Percentiles rank a stretch among this genome's conserved stretches.
Evolutionary conservation across 1,139 yeast species (phyloP).

Genomic region (Taphrina betulina): DNA sequence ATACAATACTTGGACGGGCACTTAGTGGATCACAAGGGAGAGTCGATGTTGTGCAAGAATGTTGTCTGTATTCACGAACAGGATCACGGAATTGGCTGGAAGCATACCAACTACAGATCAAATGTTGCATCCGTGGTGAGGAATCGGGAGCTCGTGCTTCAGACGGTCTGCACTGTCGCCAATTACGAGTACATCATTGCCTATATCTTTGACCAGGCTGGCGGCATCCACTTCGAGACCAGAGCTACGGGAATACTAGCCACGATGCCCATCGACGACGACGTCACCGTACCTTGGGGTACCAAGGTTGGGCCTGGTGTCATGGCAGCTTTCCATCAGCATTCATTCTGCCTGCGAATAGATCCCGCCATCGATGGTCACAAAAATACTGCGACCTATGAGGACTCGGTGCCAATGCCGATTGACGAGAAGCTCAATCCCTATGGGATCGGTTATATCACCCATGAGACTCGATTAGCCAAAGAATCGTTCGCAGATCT

Average conservation of each 20-base stretch:
- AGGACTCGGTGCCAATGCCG: conserved; percentile 29
- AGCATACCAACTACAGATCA: conserved; percentile 82
- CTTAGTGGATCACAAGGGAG: conserved; percentile 65
- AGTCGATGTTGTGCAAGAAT: conserved; percentile 66
- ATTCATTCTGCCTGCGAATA: conserved; percentile 69
- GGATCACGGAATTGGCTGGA: conserved; percentile 73
- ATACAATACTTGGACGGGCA: conserved; percentile 77
- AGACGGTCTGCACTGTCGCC: conserved; percentile 81
- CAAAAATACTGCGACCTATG: conserved; percentile 57
- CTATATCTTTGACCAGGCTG: conserved; percentile 81
- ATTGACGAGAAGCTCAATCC: conserved; percentile 17
- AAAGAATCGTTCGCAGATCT: conserved; percentile 62
- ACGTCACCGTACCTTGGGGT: conserved; percentile 71
- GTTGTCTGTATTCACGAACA: conserved; percentile 84
- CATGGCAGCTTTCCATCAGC: conserved; percentile 83
- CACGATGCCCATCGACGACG: conserved; percentile 63
- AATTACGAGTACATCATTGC: conserved; percentile 80
- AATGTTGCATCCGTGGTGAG: conserved; percentile 62
- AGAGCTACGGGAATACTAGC: conserved; percentile 78
- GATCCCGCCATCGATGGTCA: conserved; percentile 82
- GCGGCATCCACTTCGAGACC: conserved; percentile 72
- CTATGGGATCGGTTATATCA: conserved; percentile 23
- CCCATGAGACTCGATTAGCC: conserved; percentile 8
- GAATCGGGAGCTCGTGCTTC: conserved; percentile 68
- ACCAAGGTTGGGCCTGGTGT: conserved; percentile 76